Conservation (phyloP, 495 filamentous ascomycete species). For the Alectoria sarmentosa region DNA sequence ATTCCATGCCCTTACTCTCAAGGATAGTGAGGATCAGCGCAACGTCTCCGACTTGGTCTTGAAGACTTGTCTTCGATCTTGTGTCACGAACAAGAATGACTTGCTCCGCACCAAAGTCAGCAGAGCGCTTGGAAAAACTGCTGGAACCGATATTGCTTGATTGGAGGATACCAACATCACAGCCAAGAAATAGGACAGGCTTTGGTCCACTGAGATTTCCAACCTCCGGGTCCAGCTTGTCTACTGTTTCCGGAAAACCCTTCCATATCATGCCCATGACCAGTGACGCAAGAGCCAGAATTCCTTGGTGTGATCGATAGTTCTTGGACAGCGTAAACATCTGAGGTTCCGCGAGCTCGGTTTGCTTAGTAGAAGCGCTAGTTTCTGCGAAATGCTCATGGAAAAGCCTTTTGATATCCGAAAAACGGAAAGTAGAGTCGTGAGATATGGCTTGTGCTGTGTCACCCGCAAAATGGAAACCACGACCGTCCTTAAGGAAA, state of each 20-base stretch:
- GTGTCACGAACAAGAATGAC: conserved; percentile 40
- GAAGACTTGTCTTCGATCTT: conserved; percentile 28
- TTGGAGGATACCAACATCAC: conserved; percentile 20
- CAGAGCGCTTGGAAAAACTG: conserved; percentile 29
- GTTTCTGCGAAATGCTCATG: conserved; percentile 29
- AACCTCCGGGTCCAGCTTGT: conserved; percentile 36
- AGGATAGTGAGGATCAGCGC: conserved; percentile 38
- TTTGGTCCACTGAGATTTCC: conserved; percentile 34
- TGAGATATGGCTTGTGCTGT: conserved; percentile 42
- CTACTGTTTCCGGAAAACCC: conserved; percentile 37
- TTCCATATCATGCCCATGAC: conserved; percentile 33
- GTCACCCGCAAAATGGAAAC: conserved; percentile 41
- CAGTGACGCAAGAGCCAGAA: conserved; percentile 35
- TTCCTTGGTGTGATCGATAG: conserved; percentile 41
- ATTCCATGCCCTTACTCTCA: conserved; percentile 44
- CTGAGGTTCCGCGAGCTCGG: conserved; percentile 25
- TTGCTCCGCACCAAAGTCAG: conserved; percentile 39
- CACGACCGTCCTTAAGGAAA: conserved; percentile 31
- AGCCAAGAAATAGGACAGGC: conserved; percentile 35
- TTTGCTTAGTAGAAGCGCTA: conserved; percentile 19
- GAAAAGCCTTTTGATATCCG: conserved; percentile 37
- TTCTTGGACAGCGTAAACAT: conserved; percentile 34
- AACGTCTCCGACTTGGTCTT: conserved; percentile 29
- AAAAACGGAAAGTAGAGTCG: conserved; percentile 39
- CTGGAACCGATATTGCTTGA: conserved; percentile 26